Conservation (phyloP, 2,329 filamentous ascomycete genomes). For the Botrytis byssoidea region DNA sequence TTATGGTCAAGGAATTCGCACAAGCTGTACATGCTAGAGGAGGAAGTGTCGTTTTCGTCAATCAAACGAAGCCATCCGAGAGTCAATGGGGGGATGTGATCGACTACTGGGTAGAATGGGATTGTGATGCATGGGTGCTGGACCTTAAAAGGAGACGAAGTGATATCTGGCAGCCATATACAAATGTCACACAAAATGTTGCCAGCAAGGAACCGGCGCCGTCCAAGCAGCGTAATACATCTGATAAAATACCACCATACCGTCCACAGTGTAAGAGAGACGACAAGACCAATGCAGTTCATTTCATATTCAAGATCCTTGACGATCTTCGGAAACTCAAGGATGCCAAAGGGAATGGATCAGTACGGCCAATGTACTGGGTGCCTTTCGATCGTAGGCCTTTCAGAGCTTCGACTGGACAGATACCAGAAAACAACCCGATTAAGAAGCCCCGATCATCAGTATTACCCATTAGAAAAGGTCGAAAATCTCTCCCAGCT, state of each 20-base stretch:
- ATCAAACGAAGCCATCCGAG: conserved; percentile 68
- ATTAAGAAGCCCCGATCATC: background rate
- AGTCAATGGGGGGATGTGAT: conserved; percentile 72
- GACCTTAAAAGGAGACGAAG: conserved; percentile 47
- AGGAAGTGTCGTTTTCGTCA: conserved; percentile 70
- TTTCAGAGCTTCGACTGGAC: conserved; percentile 19
- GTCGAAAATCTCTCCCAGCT: conserved; percentile 13
- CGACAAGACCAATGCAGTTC: conserved; percentile 36
- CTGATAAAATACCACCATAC: conserved; percentile 11
- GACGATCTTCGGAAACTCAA: conserved; percentile 29
- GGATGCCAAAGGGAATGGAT: conserved; percentile 27
- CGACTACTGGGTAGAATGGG: conserved; percentile 73
- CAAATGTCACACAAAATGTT: conserved; percentile 24
- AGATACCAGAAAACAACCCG: conserved; percentile 5
- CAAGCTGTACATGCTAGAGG: conserved; percentile 65
- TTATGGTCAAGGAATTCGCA: conserved; percentile 69
- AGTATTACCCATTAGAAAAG: background rate
- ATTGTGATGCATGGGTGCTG: conserved; percentile 70
- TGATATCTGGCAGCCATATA: conserved; percentile 39
- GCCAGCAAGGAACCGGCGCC: conserved; percentile 23
- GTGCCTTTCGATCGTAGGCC: conserved; percentile 1
- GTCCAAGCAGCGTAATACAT: background rate
- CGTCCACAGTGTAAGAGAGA: conserved; percentile 34
- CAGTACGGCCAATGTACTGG: conserved; percentile 28
- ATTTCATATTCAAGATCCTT: conserved; percentile 37